Evolutionary conservation across 305 asterid genomes (phyloP).

Genomic region (Fraxinus sp.): DNA sequence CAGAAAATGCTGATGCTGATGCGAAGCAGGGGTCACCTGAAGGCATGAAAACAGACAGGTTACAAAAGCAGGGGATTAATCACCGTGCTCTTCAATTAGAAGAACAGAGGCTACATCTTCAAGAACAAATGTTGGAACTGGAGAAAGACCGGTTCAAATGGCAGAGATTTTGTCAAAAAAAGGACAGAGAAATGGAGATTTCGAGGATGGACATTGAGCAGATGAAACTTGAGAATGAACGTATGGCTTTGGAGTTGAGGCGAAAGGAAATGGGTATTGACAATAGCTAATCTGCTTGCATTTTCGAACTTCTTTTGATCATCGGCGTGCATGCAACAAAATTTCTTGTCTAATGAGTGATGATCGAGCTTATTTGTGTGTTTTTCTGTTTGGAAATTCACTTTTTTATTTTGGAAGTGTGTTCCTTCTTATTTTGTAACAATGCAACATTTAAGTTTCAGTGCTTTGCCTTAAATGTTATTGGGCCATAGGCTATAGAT

Average conservation of each 20-base stretch:
- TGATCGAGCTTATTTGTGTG: neutral
- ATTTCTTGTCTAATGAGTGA: neutral
- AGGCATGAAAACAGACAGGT: constrained; percentile 27
- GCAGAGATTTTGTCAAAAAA: constrained; percentile 70
- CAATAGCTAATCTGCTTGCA: constrained; percentile 19
- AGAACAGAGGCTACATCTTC: constrained; percentile 61
- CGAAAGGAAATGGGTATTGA: constrained; percentile 56
- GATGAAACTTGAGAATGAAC: constrained; percentile 74
- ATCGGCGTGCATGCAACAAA: neutral
- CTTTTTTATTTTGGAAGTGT: neutral
- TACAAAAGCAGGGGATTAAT: constrained; percentile 42
- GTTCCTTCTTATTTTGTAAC: neutral
- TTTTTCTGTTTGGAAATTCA: neutral
- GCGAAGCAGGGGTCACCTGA: constrained; percentile 33
- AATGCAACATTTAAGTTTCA: neutral
- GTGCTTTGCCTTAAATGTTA: constrained; percentile 10
- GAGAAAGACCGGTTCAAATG: constrained; percentile 77
- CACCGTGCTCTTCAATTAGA: constrained; percentile 49
- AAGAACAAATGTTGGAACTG: constrained; percentile 63
- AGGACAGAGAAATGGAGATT: constrained; percentile 60
- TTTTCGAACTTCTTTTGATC: neutral
- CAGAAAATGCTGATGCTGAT: constrained; percentile 27
- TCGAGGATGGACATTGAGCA: constrained; percentile 62
- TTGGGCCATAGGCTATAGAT: neutral
- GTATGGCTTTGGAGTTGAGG: constrained; percentile 62